Base-by-base conservation (phyloP, 2,329 filamentous ascomycete genomes). In the Coniochaeta ligniaria region DNA sequence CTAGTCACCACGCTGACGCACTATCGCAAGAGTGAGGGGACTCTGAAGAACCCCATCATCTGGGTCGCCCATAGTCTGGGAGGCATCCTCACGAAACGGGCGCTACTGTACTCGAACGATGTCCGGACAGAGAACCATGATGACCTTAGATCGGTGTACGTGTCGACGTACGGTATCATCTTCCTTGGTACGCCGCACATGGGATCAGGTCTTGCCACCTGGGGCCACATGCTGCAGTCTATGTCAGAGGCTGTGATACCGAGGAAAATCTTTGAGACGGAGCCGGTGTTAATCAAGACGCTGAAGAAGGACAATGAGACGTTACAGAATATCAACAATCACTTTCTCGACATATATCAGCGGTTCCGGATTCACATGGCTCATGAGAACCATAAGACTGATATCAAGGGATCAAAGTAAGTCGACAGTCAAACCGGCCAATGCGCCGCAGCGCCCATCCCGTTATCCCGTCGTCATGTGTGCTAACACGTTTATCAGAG, bases 161-260 rank as follows among this genome's bases (percentile, higher is more conserved):
- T 91, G 11, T 91, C 88, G 1, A 92, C 90, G 0, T 92, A 87
- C 68, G 90, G 86, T 26, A 83, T 92, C 61, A 79, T 92, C 36
- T 93, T 93, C 70, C 79, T 93, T 31, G 90, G 89, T 16, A 93
- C 90, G 16, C 90, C 90, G 7, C 90, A 92, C 70, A 84, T 81
- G 20, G 89, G 89, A 9, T 85, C 88, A 1, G 86, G 87, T 63
- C 74, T 87, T 1, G 89, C 88, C 1, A 81, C 83, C 66, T 91
- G 88, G 87, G 88, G 84, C 0, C 74, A 81, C 12, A 75, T 89
- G 60, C 74, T 92, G 36, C 87, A 92, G 72, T 82, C 80, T 64
- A 88, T 92, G 77, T 84, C 85, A 58, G 81, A 83, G 59, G 81
- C 83, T 0, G 79, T 91, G 17, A 71, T 90, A 12, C 88, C 88